Evolutionary conservation across 2,329 filamentous ascomycete genomes (phyloP).

Genomic region (Acrocalymma vagum): DNA sequence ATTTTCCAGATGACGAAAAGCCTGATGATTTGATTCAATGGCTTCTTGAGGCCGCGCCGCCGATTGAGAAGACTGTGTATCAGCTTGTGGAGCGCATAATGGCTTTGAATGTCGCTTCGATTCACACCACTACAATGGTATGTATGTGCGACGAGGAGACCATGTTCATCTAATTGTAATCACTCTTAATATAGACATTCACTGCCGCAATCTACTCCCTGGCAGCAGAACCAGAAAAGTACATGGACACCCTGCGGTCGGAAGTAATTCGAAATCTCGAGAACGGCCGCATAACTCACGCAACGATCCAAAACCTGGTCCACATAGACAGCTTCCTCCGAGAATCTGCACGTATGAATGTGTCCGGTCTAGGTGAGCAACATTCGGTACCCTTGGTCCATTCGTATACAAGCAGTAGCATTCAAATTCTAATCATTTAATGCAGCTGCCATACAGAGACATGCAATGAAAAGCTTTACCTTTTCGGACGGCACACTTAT

Average conservation of each 20-base stretch:
- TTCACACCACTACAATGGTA: slow-evolving; percentile 12
- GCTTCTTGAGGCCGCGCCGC: slow-evolving; percentile 8
- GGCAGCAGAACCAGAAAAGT: slow-evolving; percentile 8
- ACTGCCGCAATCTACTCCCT: slow-evolving; percentile 7
- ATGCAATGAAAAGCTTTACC: slow-evolving; percentile 5
- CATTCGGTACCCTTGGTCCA: background rate
- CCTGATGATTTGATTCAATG: slow-evolving; percentile 8
- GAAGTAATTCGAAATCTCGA: slow-evolving; percentile 6
- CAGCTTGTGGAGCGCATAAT: slow-evolving; percentile 10
- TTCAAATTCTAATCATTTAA: slow-evolving; percentile 1
- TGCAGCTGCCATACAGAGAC: no score
- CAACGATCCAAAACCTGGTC: slow-evolving; percentile 3
- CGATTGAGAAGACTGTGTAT: slow-evolving; percentile 2
- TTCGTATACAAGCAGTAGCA: slow-evolving; percentile 1
- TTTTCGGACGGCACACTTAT: slow-evolving; percentile 8
- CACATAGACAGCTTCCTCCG: slow-evolving; percentile 10
- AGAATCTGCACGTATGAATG: slow-evolving; percentile 5
- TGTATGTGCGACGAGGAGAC: no score
- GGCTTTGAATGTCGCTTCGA: slow-evolving; percentile 11
- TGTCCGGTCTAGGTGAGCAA: slow-evolving; percentile 5
- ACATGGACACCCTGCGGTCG: background rate
- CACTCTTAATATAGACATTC: no score
- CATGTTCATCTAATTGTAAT: no score
- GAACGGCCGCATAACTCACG: slow-evolving; percentile 3
- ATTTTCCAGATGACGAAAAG: slow-evolving; percentile 4